Evolutionary conservation across 1,284 basidiomycete genomes (phyloP), one percentile per base, ranked within the genome.

Genomic region (Boletus holoroseus): DNA sequence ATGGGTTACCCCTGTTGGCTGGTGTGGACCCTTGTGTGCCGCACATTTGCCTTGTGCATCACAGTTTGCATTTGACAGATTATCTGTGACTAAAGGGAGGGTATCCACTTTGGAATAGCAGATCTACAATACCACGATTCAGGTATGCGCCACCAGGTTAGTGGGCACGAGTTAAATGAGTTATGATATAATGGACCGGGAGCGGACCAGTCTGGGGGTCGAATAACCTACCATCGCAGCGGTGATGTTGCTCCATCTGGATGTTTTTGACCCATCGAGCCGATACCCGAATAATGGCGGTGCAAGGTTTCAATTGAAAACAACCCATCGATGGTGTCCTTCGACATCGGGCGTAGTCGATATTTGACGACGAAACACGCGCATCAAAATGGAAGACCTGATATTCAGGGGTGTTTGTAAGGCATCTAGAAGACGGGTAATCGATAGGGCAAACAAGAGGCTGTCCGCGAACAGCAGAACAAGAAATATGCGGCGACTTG

Each of bases 371-470:
- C 53, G 42, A 38, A 60, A 67, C 64, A 66, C 68, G 64, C 64
- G 66, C 68, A 66, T 66, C 64, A 66, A 37, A 66, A 66, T 66
- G 64, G 64, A 66, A 69, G 65, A 54, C 35, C 35, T 43, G 53
- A 56, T 55, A 49, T 57, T 53, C 61, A 69, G 66, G 62, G 63
- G 54, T 52, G 57, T 51, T 46, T 52, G 48, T 53, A 41, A 26
- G 34, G 34, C 44, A 44, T 41, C 55, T 31, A 51, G 59, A 66
- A 65, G 56, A 38, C 47, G 40, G 51, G 12, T 27, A 36, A 61
- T 56, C 53, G 45, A 48, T 54, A 32, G 51, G 31, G 20, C 46
- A 55, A 56, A 62, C 58, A 51, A 55, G 50, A 55, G 63, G 63
- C 63, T 63, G 62, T 63, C 61, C 63, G 20, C 8, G 31, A 51